These are phyloP conservation scores for Xylogone sp. DNA, from an alignment of 2,329 filamentous ascomycete species.

Conservation along the genomic window DNA sequence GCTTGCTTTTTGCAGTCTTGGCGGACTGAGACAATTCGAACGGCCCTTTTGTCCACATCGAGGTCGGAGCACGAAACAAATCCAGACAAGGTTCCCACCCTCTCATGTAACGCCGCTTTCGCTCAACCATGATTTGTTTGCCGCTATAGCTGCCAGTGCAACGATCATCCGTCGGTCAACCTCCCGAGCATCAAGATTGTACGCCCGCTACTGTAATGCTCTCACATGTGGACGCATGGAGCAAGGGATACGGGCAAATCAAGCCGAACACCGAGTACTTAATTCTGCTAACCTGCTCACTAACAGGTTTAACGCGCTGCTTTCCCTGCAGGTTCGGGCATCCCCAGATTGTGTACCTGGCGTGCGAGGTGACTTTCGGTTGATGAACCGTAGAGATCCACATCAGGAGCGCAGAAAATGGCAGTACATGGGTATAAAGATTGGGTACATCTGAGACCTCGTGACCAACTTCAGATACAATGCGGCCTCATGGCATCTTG, in stretches of 20 bases:
- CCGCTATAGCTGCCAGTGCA: not conserved
- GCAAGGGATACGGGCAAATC: not conserved
- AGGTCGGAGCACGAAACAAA: not conserved
- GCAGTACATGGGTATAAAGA: too few relatives aligned
- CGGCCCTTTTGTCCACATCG: not conserved
- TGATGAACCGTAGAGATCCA: not conserved
- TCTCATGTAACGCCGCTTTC: not conserved
- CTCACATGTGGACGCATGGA: not conserved
- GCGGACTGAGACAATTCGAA: not conserved
- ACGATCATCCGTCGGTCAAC: not conserved
- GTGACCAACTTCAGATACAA: too few relatives aligned
- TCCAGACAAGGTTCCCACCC: not conserved
- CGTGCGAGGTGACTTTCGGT: not conserved
- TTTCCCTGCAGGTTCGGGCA: not conserved
- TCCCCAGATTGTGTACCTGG: not conserved
- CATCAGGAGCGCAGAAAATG: not conserved
- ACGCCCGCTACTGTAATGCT: not conserved
- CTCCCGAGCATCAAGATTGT: too few relatives aligned
- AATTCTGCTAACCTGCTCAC: not conserved
- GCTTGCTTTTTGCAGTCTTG: not conserved
- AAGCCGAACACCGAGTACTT: not conserved
- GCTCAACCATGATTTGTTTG: not conserved
- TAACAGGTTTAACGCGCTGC: not conserved
- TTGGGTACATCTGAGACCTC: too few relatives aligned
- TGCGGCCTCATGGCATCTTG: too few relatives aligned